A percentile compares a stretch with the other conserved stretches of the same genome.
Conservation (phyloP, 768 basidiomycete species). For the Boletellus sp. region DNA sequence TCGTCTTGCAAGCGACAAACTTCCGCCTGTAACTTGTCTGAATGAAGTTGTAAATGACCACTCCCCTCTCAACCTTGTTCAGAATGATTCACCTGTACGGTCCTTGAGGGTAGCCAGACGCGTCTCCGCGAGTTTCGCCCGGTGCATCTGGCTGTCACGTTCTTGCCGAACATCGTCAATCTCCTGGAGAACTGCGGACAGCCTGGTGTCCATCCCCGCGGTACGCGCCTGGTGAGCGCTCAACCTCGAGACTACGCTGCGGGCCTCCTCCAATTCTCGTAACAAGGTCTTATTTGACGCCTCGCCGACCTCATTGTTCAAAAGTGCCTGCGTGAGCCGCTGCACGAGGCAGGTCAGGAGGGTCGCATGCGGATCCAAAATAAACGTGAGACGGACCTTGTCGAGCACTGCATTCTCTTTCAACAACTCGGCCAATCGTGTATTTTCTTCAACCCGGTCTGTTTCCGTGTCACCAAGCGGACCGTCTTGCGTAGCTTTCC, state of each 20-base stretch:
- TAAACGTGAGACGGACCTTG: slow-evolving; percentile 24
- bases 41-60: slow-evolving; percentile 4
- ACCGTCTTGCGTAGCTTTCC: slow-evolving; percentile 12
- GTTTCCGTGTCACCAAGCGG: slow-evolving; percentile 5
- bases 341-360: slow-evolving; percentile 29
- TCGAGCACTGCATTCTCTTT: slow-evolving; percentile 62
- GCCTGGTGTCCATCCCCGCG: slow-evolving; percentile 63
- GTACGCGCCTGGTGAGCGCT: slow-evolving; percentile 67
- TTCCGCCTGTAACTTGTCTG: slow-evolving; percentile 70
- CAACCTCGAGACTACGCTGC: slow-evolving; percentile 60
- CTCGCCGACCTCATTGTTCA: slow-evolving; percentile 81
- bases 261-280: slow-evolving; percentile 72
- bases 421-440: slow-evolving; percentile 34
- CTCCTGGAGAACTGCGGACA: slow-evolving; percentile 65
- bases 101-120: slow-evolving; percentile 62
- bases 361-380: not conserved
- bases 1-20: slow-evolving; percentile 60
- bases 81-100: slow-evolving; percentile 49
- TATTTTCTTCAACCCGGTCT: slow-evolving; percentile 27
- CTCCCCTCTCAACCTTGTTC: not conserved
- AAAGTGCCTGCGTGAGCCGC: slow-evolving; percentile 74
- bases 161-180: slow-evolving; percentile 85
- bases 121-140: slow-evolving; percentile 65
- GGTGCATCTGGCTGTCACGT: slow-evolving; percentile 63
- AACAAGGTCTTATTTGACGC: slow-evolving; percentile 70